Conservation (phyloP, 495 filamentous ascomycete species). For the Tetracladium setigerum region DNA sequence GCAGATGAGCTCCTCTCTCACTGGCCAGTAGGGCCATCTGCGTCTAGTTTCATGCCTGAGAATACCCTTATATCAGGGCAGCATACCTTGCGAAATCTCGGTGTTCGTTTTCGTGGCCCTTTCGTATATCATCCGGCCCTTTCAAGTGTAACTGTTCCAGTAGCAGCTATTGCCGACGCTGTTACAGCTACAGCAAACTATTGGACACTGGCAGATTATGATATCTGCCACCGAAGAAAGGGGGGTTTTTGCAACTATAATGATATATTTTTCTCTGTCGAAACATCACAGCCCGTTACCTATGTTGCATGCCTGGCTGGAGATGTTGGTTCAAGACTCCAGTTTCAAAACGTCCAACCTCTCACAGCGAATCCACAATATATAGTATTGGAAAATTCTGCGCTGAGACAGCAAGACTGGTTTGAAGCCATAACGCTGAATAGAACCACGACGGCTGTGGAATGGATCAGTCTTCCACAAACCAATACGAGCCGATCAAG, state of each 20-base stretch:
- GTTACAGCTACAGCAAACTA: constrained; percentile 1
- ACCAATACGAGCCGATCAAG: constrained; percentile 1
- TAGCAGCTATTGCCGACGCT: constrained; percentile 2
- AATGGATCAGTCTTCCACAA: constrained; percentile 6
- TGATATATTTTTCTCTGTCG: constrained; percentile 3
- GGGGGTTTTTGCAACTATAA: constrained; percentile 7
- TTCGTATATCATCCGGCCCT: constrained; percentile 5
- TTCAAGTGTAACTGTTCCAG: constrained; percentile 1
- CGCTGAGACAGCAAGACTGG: constrained; percentile 2
- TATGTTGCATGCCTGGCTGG: constrained; percentile 3
- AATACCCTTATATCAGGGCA: constrained; percentile 1
- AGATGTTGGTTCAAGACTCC: background rate
- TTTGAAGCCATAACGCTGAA: constrained; percentile 4
- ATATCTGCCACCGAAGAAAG: background rate
- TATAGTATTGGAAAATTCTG: background rate
- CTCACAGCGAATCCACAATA: too few species aligned
- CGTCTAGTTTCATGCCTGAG: constrained; percentile 3
- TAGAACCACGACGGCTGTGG: background rate
- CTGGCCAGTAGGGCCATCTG: background rate
- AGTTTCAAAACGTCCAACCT: background rate
- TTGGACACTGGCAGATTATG: constrained; percentile 4
- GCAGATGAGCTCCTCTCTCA: constrained; percentile 1
- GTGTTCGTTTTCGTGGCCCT: background rate
- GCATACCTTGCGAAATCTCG: background rate
- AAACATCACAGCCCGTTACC: constrained; percentile 2